These are phyloP conservation scores for Arabidopsis arenosa DNA, from an alignment of 345 rosid genomes.

Conservation along the genomic window DNA sequence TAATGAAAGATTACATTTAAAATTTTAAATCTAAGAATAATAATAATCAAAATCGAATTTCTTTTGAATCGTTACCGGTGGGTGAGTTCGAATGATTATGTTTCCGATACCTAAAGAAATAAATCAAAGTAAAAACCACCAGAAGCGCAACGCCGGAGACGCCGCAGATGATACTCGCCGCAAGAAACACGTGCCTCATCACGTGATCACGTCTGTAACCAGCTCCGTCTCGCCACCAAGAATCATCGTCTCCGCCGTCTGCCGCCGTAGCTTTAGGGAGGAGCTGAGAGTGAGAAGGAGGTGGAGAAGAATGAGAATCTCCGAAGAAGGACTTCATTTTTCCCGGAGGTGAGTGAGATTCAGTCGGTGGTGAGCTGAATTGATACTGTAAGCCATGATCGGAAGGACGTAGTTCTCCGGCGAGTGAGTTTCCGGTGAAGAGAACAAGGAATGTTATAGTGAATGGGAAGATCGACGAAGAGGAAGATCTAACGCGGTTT, in stretches of 20 bases:
- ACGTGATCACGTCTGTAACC: constrained; percentile 43
- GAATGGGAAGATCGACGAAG: constrained; percentile 3
- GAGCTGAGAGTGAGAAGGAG: constrained; percentile 41
- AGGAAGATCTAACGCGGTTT: constrained; percentile 44
- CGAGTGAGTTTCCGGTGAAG: constrained; percentile 29
- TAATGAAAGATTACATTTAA: neutral
- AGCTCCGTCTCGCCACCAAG: constrained; percentile 51
- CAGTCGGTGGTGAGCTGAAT: constrained; percentile 45
- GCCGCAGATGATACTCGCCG: constrained; percentile 70
- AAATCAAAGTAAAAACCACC: constrained; percentile 55
- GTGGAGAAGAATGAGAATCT: constrained; percentile 27
- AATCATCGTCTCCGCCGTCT: constrained; percentile 35
- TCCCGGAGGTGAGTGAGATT: constrained; percentile 43
- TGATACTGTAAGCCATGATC: constrained; percentile 69
- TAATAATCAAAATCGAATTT: neutral
- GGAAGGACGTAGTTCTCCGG: constrained; percentile 65
- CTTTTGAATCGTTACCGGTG: constrained; percentile 30
- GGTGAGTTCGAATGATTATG: constrained; percentile 8
- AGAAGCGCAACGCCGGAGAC: constrained; percentile 60
- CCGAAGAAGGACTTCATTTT: constrained; percentile 63
- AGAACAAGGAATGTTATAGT: constrained; percentile 14
- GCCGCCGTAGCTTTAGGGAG: constrained; percentile 55
- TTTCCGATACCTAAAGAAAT: constrained; percentile 40
- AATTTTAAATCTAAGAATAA: neutral
- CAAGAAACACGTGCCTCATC: constrained; percentile 67